Conservation (phyloP, 2,329 filamentous ascomycete genomes). For the Graphiopsis chlorocephala region DNA sequence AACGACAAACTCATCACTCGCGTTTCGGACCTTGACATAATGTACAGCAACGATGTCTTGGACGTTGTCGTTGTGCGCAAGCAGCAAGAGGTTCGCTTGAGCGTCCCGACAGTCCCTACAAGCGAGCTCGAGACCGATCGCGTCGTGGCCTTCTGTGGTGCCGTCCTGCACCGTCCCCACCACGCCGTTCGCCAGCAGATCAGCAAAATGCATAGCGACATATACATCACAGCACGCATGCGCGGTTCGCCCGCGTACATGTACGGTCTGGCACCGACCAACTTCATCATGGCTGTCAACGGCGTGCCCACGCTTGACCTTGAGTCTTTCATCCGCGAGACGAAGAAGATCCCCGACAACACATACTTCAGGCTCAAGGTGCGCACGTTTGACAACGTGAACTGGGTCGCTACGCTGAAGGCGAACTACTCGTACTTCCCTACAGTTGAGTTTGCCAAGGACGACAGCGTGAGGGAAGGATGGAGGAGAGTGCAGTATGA, state of each 20-base stretch:
- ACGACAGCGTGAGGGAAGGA: conserved; percentile 49
- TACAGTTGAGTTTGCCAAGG: conserved; percentile 64
- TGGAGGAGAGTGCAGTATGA: conserved; percentile 57
- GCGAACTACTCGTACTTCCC: conserved; percentile 97
- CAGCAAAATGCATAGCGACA: conserved; percentile 89
- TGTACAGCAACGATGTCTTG: conserved; percentile 84
- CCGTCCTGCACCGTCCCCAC: conserved; percentile 87
- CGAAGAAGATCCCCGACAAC: conserved; percentile 88
- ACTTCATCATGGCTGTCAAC: conserved; percentile 97
- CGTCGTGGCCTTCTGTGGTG: conserved; percentile 91
- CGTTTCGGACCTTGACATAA: conserved; percentile 88
- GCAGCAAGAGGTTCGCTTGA: conserved; percentile 72
- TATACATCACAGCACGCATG: conserved; percentile 87
- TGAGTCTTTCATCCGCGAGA: conserved; percentile 73
- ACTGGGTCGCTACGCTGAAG: conserved; percentile 99
- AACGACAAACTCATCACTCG: conserved; percentile 91
- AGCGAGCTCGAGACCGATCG: conserved; percentile 90
- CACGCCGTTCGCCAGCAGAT: conserved; percentile 97
- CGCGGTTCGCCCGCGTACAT: conserved; percentile 81
- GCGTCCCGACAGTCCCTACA: conserved; percentile 80
- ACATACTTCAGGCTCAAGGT: conserved; percentile 96
- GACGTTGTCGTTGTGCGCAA: conserved; percentile 85
- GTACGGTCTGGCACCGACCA: conserved; percentile 90
- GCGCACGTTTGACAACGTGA: conserved; percentile 98
- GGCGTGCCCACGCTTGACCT: conserved; percentile 80